Evolutionary conservation across 2,329 filamentous ascomycete genomes (phyloP), one percentile per base, ranked within the genome.

Genomic region (Hymenoscyphus fraxineus): DNA sequence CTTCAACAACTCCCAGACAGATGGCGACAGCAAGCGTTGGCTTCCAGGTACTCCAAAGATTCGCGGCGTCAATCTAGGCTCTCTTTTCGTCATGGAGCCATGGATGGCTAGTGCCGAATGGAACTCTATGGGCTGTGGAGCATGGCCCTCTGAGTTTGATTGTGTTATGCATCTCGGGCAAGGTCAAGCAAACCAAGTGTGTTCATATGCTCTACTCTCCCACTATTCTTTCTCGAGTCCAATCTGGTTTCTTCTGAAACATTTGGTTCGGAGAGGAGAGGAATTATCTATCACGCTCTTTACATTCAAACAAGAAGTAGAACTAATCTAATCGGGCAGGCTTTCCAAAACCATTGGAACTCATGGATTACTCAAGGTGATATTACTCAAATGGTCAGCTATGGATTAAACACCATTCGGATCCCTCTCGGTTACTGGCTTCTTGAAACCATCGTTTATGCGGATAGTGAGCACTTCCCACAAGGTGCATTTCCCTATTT

Each of bases 371-470:
- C 78, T 2, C 68, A 79, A 62, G 69, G 73, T 15, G 81, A 83
- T 69, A 77, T 83, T 62, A 64, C 70, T 6, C 68, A 77, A 64
- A 83, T 83, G 75, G 69, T 73, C 15, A 75, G 71, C 47, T 80
- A 77, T 60, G 81, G 80, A 0, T 67, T 83, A 31, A 83, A 83
- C 65, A 81, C 80, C 0, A 76, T 83, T 51, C 75, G 81, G 10
- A 79, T 83, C 27, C 81, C 81, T 0, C 76, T 83, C 1, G 81
- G 81, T 3, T 83, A 81, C 69, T 83, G 81, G 81, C 77, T 83
- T 63, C 73, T 77, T 22, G 81, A 83, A 68, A 76, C 77, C 60
- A 67, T 81, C 7, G 79, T 83, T 15, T 76, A 80, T 57, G 44
- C 64, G 13, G 72, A 78, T 56, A 79, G 75, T 59, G 81, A 83